Conservation (phyloP, 768 basidiomycete species). For the Dictyophora rubrovolvata region DNA sequence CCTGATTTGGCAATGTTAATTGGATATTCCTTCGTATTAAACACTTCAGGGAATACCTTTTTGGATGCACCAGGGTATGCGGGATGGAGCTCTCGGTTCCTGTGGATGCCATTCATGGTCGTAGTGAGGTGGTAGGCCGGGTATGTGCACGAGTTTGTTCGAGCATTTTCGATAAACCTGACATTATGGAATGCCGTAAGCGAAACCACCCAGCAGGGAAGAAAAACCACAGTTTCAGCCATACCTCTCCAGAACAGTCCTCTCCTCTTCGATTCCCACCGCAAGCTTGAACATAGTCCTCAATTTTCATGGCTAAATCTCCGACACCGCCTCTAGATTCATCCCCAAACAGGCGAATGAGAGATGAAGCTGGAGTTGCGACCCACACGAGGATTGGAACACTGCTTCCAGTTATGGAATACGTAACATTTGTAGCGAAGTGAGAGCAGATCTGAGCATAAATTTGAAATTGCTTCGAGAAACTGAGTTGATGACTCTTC, state of each 20-base stretch:
- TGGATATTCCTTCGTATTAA: background rate
- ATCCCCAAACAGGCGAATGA: conserved; percentile 9
- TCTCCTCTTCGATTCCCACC: background rate
- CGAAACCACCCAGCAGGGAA: background rate
- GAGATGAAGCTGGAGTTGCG: conserved; percentile 9
- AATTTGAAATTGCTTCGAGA: background rate
- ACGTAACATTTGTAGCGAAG: background rate
- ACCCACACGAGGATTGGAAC: conserved; percentile 8
- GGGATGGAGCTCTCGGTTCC: conserved; percentile 4
- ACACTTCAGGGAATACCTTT: background rate
- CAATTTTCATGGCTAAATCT: conserved; percentile 1
- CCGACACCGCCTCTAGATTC: conserved; percentile 9
- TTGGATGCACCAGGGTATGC: conserved; percentile 6
- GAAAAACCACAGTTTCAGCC: background rate
- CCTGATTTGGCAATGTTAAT: background rate
- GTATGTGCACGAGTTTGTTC: background rate
- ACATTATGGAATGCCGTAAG: background rate
- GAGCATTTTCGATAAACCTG: conserved; percentile 1
- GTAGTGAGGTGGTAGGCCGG: conserved; percentile 6
- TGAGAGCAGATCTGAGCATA: conserved; percentile 5
- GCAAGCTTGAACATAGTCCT: background rate
- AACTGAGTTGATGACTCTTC: background rate
- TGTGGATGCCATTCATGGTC: conserved; percentile 9
- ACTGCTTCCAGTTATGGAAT: background rate
- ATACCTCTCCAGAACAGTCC: conserved; percentile 3